Evolutionary conservation across 2,329 filamentous ascomycete species (phyloP).

Genomic region (Fusarium dimerum): DNA sequence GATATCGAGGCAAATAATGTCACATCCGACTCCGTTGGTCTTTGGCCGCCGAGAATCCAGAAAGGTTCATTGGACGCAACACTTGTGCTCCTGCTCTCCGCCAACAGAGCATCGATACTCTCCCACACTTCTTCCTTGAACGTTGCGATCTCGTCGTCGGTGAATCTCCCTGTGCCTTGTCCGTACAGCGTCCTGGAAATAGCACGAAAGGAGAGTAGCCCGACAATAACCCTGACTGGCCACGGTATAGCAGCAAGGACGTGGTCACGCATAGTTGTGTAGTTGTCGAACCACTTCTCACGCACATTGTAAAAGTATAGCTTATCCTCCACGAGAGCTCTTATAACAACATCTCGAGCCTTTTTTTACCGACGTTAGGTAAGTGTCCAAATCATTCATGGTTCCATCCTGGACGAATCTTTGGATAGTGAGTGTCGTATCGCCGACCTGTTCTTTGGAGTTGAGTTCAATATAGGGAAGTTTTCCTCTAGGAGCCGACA

Average conservation of each 20-base stretch:
- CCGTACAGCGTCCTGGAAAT: slow-evolving; percentile 48
- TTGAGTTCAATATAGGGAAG: slow-evolving; percentile 56
- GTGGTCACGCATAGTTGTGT: slow-evolving; percentile 56
- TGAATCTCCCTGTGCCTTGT: slow-evolving; percentile 57
- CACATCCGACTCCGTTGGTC: slow-evolving; percentile 59
- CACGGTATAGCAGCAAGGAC: slow-evolving; percentile 52
- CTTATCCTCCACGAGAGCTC: slow-evolving; percentile 60
- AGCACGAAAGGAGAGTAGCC: slow-evolving; percentile 48
- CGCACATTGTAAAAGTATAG: slow-evolving; percentile 56
- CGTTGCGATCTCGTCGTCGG: slow-evolving; percentile 46
- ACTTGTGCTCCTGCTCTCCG: slow-evolving; percentile 32
- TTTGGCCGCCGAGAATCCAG: slow-evolving; percentile 56
- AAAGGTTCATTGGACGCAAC: slow-evolving; percentile 42
- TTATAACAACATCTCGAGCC: slow-evolving; percentile 52
- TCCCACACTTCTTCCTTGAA: slow-evolving; percentile 56
- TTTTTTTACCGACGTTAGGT: slow-evolving; percentile 40
- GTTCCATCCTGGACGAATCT: slow-evolving; percentile 41
- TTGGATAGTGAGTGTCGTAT: slow-evolving; percentile 57
- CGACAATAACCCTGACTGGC: slow-evolving; percentile 52
- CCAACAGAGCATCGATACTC: slow-evolving; percentile 47
- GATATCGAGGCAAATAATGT: slow-evolving; percentile 59
- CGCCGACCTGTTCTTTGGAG: slow-evolving; percentile 39
- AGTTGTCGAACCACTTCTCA: slow-evolving; percentile 63
- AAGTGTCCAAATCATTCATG: slow-evolving; percentile 49
- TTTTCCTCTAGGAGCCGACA: slow-evolving; percentile 55